Conservation (phyloP, 1,284 basidiomycete genomes). For the Phlebopus sp. region DNA sequence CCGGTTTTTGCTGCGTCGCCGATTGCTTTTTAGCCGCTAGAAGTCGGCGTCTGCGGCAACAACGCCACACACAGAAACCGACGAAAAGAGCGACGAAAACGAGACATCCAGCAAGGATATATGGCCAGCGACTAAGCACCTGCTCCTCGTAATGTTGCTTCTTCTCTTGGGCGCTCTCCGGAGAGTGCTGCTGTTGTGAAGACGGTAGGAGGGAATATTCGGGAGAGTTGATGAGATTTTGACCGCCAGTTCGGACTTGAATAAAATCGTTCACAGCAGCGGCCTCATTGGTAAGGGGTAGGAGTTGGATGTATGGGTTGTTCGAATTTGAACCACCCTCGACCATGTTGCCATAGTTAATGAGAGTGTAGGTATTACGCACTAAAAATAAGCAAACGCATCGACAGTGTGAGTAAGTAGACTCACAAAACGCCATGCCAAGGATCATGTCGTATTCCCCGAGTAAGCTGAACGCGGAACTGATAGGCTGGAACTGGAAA, state of each 20-base stretch:
- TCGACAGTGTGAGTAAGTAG: constrained; percentile 1
- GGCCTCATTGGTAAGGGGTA: constrained; percentile 43
- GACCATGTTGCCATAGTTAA: constrained; percentile 59
- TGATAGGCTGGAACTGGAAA: constrained; percentile 74
- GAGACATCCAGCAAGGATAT: constrained; percentile 67
- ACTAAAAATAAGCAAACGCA: constrained; percentile 41
- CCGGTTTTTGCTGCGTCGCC: constrained; percentile 18
- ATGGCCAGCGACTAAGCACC: constrained; percentile 72
- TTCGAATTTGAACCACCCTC: constrained; percentile 35
- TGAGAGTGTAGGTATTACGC: constrained; percentile 62
- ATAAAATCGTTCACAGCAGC: constrained; percentile 56
- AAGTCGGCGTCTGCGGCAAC: constrained; percentile 51
- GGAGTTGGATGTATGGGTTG: constrained; percentile 56
- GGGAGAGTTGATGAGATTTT: constrained; percentile 44
- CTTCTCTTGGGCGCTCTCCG: constrained; percentile 63
- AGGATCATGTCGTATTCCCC: constrained; percentile 79
- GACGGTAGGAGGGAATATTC: constrained; percentile 59
- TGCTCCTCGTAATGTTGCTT: constrained; percentile 67
- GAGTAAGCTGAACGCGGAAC: constrained; percentile 70
- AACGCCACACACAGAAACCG: constrained; percentile 58
- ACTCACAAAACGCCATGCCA: constrained; percentile 75
- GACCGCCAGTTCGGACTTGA: constrained; percentile 45
- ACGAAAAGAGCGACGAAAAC: constrained; percentile 46
- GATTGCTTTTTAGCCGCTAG: constrained; percentile 17
- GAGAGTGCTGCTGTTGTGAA: constrained; percentile 59